Evolutionary conservation across 2,329 filamentous ascomycete genomes (phyloP).

Genomic region (Pseudogymnoascus sp.): DNA sequence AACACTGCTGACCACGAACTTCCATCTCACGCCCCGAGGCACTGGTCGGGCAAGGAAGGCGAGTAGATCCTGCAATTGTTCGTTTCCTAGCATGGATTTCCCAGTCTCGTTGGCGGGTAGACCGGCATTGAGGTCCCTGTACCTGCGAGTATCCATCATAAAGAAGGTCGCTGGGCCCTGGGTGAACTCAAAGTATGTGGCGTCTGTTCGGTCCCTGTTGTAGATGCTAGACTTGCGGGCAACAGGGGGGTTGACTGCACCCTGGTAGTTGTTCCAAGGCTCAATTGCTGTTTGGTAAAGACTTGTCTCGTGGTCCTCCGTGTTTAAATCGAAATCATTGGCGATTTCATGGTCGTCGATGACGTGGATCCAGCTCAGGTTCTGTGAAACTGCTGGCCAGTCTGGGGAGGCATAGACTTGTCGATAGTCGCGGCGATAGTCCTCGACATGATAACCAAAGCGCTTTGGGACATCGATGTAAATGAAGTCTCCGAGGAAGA

Average conservation of each 20-base stretch:
- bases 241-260: conserved; percentile 71
- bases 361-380: conserved; percentile 95
- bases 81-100: conserved; percentile 81
- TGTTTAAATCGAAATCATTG: conserved; percentile 86
- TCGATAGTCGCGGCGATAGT: conserved; percentile 87
- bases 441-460: conserved; percentile 63
- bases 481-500: conserved; percentile 83
- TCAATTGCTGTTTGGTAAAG: conserved; percentile 23
- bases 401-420: conserved; percentile 95
- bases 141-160: conserved; percentile 84
- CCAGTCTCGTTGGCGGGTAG: conserved; percentile 53
- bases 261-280: conserved; percentile 83
- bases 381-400: conserved; percentile 68
- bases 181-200: conserved; percentile 82
- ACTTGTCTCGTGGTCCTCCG: conserved; percentile 40
- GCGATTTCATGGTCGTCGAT: conserved; percentile 94
- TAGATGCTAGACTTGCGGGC: conserved; percentile 45
- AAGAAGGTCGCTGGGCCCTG: conserved; percentile 93
- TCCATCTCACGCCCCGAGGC: conserved; percentile 79
- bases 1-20: conserved; percentile 82
- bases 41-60: conserved; percentile 68
- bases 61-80: conserved; percentile 74
- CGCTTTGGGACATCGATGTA: conserved; percentile 83
- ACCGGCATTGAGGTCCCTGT: conserved; percentile 63
- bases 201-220: conserved; percentile 40